These are phyloP conservation scores for Colletotrichum musicola DNA, from an alignment of 2,329 filamentous ascomycete species.

Conservation along the genomic window DNA sequence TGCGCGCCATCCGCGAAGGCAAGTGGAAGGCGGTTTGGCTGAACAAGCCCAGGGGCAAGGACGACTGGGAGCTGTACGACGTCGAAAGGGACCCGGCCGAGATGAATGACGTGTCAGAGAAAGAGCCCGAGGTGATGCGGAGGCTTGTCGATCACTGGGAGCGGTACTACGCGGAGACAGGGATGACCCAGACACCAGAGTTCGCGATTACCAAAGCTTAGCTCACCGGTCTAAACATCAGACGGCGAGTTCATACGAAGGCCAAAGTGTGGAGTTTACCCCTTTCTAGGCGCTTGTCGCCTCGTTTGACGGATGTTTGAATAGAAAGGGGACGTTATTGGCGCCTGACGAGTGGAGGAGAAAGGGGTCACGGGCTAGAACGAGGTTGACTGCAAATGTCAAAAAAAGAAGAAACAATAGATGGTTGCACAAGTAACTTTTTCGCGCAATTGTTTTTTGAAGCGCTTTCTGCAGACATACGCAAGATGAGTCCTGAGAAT, in stretches of 20 bases:
- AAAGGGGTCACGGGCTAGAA: too few species aligned
- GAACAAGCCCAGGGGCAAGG: slow-evolving; percentile 60
- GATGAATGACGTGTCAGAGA: slow-evolving; percentile 10
- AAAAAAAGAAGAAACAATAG: too few species aligned
- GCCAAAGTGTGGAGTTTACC: neutral
- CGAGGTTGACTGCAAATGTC: too few species aligned
- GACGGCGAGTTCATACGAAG: neutral
- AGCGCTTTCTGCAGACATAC: too few species aligned
- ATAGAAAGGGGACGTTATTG: neutral
- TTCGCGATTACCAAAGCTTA: slow-evolving; percentile 24
- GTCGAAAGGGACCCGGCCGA: slow-evolving; percentile 58
- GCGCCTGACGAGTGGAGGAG: too few species aligned
- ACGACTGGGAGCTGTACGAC: slow-evolving; percentile 70
- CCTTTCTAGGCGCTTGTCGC: neutral
- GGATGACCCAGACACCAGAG: slow-evolving; percentile 20
- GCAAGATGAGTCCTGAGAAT: too few species aligned
- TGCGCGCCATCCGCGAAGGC: slow-evolving; percentile 64
- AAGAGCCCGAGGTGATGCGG: neutral
- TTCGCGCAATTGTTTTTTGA: too few species aligned
- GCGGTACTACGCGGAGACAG: slow-evolving; percentile 6
- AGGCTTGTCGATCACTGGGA: slow-evolving; percentile 24
- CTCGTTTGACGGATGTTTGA: neutral
- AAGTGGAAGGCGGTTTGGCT: slow-evolving; percentile 71
- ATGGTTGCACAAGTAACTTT: too few species aligned
- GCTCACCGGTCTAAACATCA: slow-evolving; percentile 5